Evolutionary conservation across 2,329 filamentous ascomycete genomes (phyloP).

Genomic region (Alternaria sp.): DNA sequence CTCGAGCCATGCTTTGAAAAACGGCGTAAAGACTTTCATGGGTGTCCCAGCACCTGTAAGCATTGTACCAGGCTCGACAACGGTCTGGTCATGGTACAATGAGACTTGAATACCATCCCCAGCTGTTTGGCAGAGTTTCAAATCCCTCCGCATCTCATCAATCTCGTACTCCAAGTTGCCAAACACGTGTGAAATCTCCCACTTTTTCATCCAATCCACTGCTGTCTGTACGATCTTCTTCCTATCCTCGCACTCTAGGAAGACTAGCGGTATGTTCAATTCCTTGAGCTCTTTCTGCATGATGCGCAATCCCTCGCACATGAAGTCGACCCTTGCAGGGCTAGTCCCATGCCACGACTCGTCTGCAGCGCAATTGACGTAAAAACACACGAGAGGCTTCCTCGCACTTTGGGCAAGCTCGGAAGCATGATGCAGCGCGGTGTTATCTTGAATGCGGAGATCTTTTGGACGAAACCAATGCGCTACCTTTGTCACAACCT

Average conservation of each 20-base stretch:
- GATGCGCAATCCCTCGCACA: slow-evolving; percentile 52
- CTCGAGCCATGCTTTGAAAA: slow-evolving; percentile 56
- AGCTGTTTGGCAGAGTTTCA: slow-evolving; percentile 50
- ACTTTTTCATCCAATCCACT: slow-evolving; percentile 52
- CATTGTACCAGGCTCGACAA: slow-evolving; percentile 55
- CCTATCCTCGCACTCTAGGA: slow-evolving; percentile 53
- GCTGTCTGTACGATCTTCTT: slow-evolving; percentile 52
- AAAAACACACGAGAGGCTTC: slow-evolving; percentile 54
- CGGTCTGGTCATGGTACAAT: slow-evolving; percentile 57
- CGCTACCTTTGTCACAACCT: slow-evolving; percentile 51
- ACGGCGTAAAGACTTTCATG: slow-evolving; percentile 61
- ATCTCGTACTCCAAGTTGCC: slow-evolving; percentile 57
- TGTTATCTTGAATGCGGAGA: slow-evolving; percentile 58
- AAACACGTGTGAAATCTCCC: slow-evolving; percentile 56
- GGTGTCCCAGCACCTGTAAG: slow-evolving; percentile 52
- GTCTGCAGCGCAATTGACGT: slow-evolving; percentile 56
- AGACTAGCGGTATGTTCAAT: slow-evolving; percentile 57
- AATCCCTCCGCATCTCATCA: slow-evolving; percentile 55
- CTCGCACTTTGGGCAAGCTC: slow-evolving; percentile 54
- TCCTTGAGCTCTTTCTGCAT: slow-evolving; percentile 56
- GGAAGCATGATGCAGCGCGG: slow-evolving; percentile 54
- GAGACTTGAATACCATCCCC: slow-evolving; percentile 50
- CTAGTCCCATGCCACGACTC: slow-evolving; percentile 60
- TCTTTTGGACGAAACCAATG: slow-evolving; percentile 62
- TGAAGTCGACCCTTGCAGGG: slow-evolving; percentile 57